Percentiles rank a stretch among this genome's conserved stretches.
phyloP scores from a whole-genome alignment of 2,329 filamentous ascomycete genomes.

The Fusarium proliferatum region DNA sequence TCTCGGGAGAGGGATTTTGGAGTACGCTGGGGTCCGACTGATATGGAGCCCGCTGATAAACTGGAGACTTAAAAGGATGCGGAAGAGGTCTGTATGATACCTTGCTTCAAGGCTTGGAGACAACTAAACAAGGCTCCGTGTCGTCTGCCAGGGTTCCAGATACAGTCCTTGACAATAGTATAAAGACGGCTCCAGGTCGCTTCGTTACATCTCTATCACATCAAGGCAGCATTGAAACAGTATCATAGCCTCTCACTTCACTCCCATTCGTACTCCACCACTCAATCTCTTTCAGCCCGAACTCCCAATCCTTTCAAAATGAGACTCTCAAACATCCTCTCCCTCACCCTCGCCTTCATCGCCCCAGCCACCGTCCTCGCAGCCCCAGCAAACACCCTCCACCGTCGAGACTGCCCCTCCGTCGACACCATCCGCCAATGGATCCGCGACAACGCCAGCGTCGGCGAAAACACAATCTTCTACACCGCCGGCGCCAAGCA shows the following conservation, averaged over 20 bases:
- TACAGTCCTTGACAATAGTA: rapidly evolving
- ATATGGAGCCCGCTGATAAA: no score
- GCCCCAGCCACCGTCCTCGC: rapidly evolving
- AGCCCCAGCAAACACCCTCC: not conserved
- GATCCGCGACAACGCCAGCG: not conserved
- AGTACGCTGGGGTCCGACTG: rapidly evolving
- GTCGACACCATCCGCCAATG: not conserved
- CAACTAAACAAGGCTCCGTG: not conserved
- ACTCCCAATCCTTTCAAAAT: not conserved
- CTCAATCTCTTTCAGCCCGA: not conserved
- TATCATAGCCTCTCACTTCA: not conserved
- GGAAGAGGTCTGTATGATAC: rapidly evolving
- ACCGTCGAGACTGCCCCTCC: not conserved
- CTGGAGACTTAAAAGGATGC: rapidly evolving
- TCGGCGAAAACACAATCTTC: not conserved
- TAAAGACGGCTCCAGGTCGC: not conserved
- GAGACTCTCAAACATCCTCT: not conserved
- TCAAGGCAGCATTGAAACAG: not conserved
- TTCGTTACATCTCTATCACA: not conserved
- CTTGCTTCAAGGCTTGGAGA: rapidly evolving
- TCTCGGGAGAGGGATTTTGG: not conserved
- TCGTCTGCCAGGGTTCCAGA: rapidly evolving
- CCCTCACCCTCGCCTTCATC: not conserved
- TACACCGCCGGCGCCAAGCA: not conserved
- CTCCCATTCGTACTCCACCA: not conserved